These are phyloP conservation scores for Arthrinium puccinioides DNA, from an alignment of 2,329 filamentous ascomycete species.

Conservation along the genomic window DNA sequence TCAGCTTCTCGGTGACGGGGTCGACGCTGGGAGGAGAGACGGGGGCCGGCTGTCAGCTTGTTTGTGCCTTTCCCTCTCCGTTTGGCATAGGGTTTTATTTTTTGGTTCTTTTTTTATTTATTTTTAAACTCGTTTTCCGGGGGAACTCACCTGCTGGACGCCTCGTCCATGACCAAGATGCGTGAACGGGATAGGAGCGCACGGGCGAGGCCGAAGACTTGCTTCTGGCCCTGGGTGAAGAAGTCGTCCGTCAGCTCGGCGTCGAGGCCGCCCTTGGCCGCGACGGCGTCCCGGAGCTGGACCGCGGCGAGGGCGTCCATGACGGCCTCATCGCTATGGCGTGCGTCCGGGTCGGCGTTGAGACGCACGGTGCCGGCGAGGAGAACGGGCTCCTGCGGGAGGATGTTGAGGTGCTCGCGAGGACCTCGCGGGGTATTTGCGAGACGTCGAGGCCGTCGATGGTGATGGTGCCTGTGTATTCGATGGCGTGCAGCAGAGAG, in stretches of 20 bases:
- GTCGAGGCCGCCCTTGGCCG: not conserved
- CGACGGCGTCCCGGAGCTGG: slow-evolving; percentile 3
- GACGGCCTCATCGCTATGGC: not conserved
- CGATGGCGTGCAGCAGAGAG: slow-evolving; percentile 1
- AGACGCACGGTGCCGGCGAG: slow-evolving; percentile 1
- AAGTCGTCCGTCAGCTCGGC: not conserved
- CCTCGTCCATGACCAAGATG: slow-evolving; percentile 3
- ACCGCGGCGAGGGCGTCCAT: not conserved
- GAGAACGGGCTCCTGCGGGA: slow-evolving; percentile 2
- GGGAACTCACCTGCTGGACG: slow-evolving; percentile 3
- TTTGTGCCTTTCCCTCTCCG: no score
- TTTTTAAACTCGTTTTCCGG: not conserved
- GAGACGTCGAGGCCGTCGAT: slow-evolving; percentile 3
- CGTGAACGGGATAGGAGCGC: not conserved
- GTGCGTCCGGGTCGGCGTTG: slow-evolving; percentile 1
- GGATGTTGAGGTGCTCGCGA: not conserved
- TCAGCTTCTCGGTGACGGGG: slow-evolving; percentile 1
- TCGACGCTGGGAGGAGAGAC: not conserved
- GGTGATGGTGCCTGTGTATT: slow-evolving; percentile 2
- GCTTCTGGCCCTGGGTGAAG: slow-evolving; percentile 2
- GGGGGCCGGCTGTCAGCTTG: no score
- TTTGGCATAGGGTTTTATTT: no score
- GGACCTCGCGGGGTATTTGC: not conserved
- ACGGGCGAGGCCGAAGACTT: slow-evolving; percentile 1
- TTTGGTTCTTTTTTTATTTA: no score